A percentile compares a stretch with the other conserved stretches of the same genome.
Evolutionary conservation across 2,329 filamentous ascomycete genomes (phyloP).

Genomic region (Alternaria burnsii): DNA sequence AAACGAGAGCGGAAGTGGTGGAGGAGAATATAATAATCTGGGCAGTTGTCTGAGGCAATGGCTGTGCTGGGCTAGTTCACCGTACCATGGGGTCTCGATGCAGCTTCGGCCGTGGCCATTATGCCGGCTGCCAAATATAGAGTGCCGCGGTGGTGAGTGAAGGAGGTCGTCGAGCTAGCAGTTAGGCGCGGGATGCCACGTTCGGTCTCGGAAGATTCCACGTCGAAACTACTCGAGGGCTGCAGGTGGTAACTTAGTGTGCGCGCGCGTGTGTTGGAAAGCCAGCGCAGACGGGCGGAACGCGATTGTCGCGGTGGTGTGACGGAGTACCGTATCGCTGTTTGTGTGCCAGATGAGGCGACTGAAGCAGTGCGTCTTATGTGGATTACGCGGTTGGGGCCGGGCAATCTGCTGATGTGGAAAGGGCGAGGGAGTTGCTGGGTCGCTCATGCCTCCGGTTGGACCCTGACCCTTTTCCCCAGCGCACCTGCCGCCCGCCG

Average conservation of each 20-base stretch:
- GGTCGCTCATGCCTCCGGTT: slow-evolving; percentile 15
- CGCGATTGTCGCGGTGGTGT: background rate
- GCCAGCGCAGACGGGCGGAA: background rate
- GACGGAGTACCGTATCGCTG: background rate
- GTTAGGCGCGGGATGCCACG: slow-evolving; percentile 14
- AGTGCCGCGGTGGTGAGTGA: slow-evolving; percentile 11
- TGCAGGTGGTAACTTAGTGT: background rate
- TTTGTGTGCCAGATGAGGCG: background rate
- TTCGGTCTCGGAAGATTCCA: slow-evolving; percentile 16
- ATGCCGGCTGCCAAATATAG: slow-evolving; percentile 20
- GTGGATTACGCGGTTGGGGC: slow-evolving; percentile 1
- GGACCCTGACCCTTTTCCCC: slow-evolving; percentile 32
- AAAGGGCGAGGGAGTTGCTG: background rate
- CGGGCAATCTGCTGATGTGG: slow-evolving; percentile 4
- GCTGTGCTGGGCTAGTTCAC: slow-evolving; percentile 33
- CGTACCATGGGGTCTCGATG: slow-evolving; percentile 55
- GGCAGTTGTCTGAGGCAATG: slow-evolving; percentile 21
- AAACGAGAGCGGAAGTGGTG: slow-evolving; percentile 4
- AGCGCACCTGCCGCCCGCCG: slow-evolving; percentile 15
- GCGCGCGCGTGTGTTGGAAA: background rate
- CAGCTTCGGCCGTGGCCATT: slow-evolving; percentile 58
- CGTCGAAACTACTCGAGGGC: slow-evolving; percentile 16
- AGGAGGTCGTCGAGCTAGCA: background rate
- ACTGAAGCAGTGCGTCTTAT: too few species aligned
- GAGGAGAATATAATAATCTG: slow-evolving; percentile 3